Conservation (phyloP, 208 protist genomes). For the Crithidia expoeki region DNA sequence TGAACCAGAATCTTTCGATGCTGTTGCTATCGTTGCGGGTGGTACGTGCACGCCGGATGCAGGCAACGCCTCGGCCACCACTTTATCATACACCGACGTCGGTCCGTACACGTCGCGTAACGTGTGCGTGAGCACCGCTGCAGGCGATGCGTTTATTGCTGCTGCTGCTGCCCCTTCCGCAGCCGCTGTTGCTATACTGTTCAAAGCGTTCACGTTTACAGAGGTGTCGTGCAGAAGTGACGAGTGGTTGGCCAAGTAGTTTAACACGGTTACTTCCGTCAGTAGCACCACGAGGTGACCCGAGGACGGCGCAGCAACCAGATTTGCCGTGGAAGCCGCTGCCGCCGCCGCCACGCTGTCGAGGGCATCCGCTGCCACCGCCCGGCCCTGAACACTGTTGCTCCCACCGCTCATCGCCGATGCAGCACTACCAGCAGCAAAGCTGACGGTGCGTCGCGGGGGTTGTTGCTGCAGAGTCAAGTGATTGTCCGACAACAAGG, state of each 20-base stretch:
- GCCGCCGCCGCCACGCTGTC: slow-evolving; percentile 20
- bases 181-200: slow-evolving; percentile 10
- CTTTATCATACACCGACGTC: slow-evolving; percentile 28
- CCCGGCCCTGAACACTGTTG: slow-evolving; percentile 3
- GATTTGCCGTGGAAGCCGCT: slow-evolving; percentile 25
- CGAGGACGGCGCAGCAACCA: slow-evolving; percentile 45
- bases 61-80: background rate
- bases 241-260: slow-evolving; percentile 60
- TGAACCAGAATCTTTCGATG: background rate
- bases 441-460: background rate
- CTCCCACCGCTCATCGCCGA: background rate
- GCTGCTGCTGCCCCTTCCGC: background rate
- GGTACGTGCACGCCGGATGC: background rate
- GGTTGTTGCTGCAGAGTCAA: slow-evolving; percentile 1
- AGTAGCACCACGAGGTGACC: slow-evolving; percentile 72
- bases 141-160: background rate
- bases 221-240: slow-evolving; percentile 8
- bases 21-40: background rate
- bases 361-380: slow-evolving; percentile 16
- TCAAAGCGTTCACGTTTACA: too few species aligned
- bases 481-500: slow-evolving; percentile 33
- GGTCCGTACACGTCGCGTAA: slow-evolving; percentile 29
- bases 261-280: slow-evolving; percentile 70
- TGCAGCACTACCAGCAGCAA: background rate
- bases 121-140: background rate